These are phyloP conservation scores for Didymella pinodella DNA, from an alignment of 2,329 filamentous ascomycete species.

Conservation along the genomic window DNA sequence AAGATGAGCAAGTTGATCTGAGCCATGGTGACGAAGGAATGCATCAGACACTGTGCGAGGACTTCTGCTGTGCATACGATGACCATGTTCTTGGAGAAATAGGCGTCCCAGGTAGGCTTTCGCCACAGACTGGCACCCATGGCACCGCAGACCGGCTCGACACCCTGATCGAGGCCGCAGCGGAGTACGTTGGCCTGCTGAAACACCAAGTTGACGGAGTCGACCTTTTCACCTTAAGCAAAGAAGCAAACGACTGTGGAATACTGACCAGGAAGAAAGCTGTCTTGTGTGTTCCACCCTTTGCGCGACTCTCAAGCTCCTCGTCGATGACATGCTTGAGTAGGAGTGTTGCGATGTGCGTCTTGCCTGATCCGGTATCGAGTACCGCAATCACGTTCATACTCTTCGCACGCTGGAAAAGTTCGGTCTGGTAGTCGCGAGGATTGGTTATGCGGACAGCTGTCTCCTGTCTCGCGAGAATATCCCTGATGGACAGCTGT, in stretches of 20 bases:
- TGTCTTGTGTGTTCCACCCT: slow-evolving; percentile 68
- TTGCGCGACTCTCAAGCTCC: slow-evolving; percentile 74
- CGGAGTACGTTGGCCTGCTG: slow-evolving; percentile 86
- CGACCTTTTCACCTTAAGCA: slow-evolving; percentile 61
- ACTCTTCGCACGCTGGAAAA: slow-evolving; percentile 85
- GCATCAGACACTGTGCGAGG: slow-evolving; percentile 77
- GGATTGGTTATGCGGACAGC: slow-evolving; percentile 74
- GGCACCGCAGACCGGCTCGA: slow-evolving; percentile 77
- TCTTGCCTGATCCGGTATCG: slow-evolving; percentile 96
- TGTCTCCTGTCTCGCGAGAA: slow-evolving; percentile 62
- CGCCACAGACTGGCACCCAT: slow-evolving; percentile 70
- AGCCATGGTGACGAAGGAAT: slow-evolving; percentile 79
- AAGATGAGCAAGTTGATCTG: slow-evolving; percentile 92
- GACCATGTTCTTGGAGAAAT: slow-evolving; percentile 74
- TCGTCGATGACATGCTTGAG: slow-evolving; percentile 77
- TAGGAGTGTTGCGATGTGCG: slow-evolving; percentile 89
- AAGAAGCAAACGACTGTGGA: background rate
- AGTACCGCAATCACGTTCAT: slow-evolving; percentile 92
- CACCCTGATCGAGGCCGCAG: slow-evolving; percentile 78
- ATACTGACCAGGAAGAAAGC: slow-evolving; percentile 80
- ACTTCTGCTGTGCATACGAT: slow-evolving; percentile 94
- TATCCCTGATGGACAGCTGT: slow-evolving; percentile 60
- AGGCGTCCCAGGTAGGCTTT: slow-evolving; percentile 65
- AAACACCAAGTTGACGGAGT: slow-evolving; percentile 87
- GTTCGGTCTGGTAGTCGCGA: slow-evolving; percentile 88